Conservation (phyloP, 2,329 filamentous ascomycete species). For the Xylariaceae sp. region DNA sequence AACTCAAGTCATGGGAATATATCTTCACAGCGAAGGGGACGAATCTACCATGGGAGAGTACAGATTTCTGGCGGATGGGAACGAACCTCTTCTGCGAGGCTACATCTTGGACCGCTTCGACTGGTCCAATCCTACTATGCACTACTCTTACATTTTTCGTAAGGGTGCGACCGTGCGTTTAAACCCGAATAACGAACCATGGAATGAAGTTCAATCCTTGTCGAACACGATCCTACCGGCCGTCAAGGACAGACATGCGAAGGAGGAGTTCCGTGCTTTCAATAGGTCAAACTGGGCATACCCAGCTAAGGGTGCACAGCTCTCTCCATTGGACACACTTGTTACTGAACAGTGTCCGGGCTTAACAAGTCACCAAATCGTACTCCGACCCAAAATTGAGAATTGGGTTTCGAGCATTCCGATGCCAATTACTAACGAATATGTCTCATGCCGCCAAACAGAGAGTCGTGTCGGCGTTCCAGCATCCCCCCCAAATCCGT, state of each 20-base stretch:
- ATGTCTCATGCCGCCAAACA: not conserved
- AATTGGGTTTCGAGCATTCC: slow-evolving; percentile 14
- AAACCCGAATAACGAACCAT: slow-evolving; percentile 9
- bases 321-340: not conserved
- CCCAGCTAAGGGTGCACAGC: not conserved
- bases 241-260: not conserved
- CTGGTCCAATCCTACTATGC: not conserved
- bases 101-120: slow-evolving; percentile 25
- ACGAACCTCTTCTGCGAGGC: slow-evolving; percentile 10
- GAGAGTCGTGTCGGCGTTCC: not conserved
- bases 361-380: not conserved
- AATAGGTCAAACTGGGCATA: slow-evolving; percentile 10
- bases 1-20: slow-evolving; percentile 11
- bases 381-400: slow-evolving; percentile 5
- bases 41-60: slow-evolving; percentile 17
- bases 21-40: slow-evolving; percentile 24
- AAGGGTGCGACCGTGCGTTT: slow-evolving; percentile 14
- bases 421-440: not conserved
- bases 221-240: slow-evolving; percentile 5
- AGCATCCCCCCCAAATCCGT: not conserved
- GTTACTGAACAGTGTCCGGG: not conserved
- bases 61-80: slow-evolving; percentile 19
- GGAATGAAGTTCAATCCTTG: not conserved
- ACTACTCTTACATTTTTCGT: slow-evolving; percentile 21
- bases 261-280: slow-evolving; percentile 13